phyloP scores from a whole-genome alignment of 228 moss, liverwort and hornwort genomes.

The Sphagnum fallax region DNA sequence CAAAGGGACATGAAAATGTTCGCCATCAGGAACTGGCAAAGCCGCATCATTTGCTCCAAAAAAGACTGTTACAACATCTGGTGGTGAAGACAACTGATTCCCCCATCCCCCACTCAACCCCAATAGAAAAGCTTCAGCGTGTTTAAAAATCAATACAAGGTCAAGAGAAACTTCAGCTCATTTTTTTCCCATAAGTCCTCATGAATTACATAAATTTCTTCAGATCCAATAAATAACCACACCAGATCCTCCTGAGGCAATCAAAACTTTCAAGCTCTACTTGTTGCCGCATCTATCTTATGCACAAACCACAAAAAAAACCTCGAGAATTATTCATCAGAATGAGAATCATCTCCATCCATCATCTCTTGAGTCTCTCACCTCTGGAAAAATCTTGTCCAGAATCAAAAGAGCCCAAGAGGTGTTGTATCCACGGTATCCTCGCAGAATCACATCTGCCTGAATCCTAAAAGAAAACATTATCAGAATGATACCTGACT shows the following conservation, averaged over 20 bases:
- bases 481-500: background rate
- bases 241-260: too few species aligned
- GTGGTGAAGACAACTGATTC: background rate
- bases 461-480: background rate
- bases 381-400: conserved; percentile 4
- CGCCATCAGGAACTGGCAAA: background rate
- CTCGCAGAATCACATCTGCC: conserved; percentile 9
- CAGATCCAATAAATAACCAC: background rate
- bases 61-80: background rate
- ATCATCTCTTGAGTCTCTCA: background rate
- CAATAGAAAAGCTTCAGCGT: background rate
- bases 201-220: background rate
- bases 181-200: background rate
- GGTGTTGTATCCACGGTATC: conserved; percentile 9
- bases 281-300: too few species aligned
- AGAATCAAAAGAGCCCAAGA: conserved; percentile 2
- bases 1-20: background rate
- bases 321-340: too few species aligned
- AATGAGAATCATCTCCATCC: too few species aligned
- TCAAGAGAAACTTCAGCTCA: background rate
- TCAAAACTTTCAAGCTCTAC: too few species aligned
- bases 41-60: background rate
- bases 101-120: background rate
- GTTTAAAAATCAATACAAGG: background rate
- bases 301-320: too few species aligned